Percentiles rank a stretch among this genome's conserved stretches.
Evolutionary conservation across 192 early-diverging fungal species (phyloP).

Genomic region (Podila verticillata): DNA sequence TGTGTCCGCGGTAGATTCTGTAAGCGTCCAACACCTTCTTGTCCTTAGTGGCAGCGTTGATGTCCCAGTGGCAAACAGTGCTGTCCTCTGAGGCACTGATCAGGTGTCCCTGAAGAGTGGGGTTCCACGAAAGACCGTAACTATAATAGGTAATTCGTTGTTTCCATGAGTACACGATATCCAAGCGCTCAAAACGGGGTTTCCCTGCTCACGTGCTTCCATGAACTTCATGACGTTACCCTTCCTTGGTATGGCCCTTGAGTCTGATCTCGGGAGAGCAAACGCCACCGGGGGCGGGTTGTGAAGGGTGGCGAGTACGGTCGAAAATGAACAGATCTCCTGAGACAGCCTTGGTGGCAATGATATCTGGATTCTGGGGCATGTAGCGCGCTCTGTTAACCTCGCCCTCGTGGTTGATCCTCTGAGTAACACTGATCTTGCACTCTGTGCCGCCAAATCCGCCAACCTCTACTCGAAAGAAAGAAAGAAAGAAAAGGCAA

Average conservation of each 20-base stretch:
- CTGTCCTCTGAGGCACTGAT: slow-evolving; percentile 93
- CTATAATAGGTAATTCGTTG: slow-evolving; percentile 44
- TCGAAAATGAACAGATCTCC: slow-evolving; percentile 99
- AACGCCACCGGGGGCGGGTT: slow-evolving; percentile 76
- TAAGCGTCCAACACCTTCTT: slow-evolving; percentile 78
- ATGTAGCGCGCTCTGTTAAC: slow-evolving; percentile 99
- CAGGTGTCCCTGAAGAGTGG: slow-evolving; percentile 77
- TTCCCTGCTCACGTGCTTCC: not conserved
- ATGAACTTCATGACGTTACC: slow-evolving; percentile 62
- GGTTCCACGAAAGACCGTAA: slow-evolving; percentile 95
- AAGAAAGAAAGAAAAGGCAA: not conserved
- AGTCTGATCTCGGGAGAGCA: slow-evolving; percentile 91
- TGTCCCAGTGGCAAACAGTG: slow-evolving; percentile 94
- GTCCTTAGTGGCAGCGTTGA: slow-evolving; percentile 81
- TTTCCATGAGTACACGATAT: not conserved
- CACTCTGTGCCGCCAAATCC: slow-evolving; percentile 85
- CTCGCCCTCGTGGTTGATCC: slow-evolving; percentile 97
- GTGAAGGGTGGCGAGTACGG: slow-evolving; percentile 86
- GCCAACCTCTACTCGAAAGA: slow-evolving; percentile 68
- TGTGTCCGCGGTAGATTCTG: slow-evolving; percentile 85
- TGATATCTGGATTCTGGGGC: slow-evolving; percentile 94
- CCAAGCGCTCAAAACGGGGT: not conserved
- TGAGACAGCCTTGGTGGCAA: slow-evolving; percentile 91
- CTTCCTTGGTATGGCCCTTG: slow-evolving; percentile 91
- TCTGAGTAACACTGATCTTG: slow-evolving; percentile 85